Evolutionary conservation across 371 early-diverging fungal genomes (phyloP), one percentile per base, ranked within the genome.

Genomic region (Sporodiniella umbellata): DNA sequence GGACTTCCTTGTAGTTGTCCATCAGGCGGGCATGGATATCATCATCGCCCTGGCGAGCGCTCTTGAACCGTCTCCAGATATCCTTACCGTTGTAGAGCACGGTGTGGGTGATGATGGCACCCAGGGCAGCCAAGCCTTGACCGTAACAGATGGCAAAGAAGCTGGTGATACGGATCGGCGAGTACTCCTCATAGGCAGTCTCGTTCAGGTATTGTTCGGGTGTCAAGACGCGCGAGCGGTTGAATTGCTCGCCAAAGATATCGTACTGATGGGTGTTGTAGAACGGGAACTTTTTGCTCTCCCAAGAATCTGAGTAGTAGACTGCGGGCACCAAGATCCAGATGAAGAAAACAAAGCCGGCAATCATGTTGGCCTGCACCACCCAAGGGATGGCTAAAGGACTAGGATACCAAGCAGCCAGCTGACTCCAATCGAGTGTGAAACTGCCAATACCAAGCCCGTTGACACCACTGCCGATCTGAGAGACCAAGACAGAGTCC

Each of bases 111-210:
- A 89, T 68, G 12, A 81, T 75, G 1, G 89, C 81, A 15, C 81
- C 72, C 28, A 88, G 70, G 8, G 81, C 73, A 25, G 84, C 83
- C 31, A 89, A 75, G 33, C 83, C 77, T 30, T 81, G 77, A 0
- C 83, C 85, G 43, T 87, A 89, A 22, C 81, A 76, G 31, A 87
- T 68, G 21, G 89, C 89, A 64, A 92, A 90, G 56, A 80, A 82
- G 15, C 81, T 72, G 8, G 90, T 80, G 66, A 92, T 83, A 62
- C 85, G 80, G 12, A 93, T 80, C 4, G 90, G 92, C 4, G 81
- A 78, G 56, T 85, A 81, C 5, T 53, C 66, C 2, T 72, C 78
- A 55, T 89, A 90, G 31, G 72, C 81, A 17, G 76, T 67, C 33
- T 78, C 69, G 45, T 86, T 72, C 39, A 89, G 66, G 23, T 74